Percentiles rank a stretch among this genome's conserved stretches.
These are phyloP conservation scores for Platanthera zijinensis DNA, from an alignment of 106 monocot species.

Conservation along the genomic window DNA sequence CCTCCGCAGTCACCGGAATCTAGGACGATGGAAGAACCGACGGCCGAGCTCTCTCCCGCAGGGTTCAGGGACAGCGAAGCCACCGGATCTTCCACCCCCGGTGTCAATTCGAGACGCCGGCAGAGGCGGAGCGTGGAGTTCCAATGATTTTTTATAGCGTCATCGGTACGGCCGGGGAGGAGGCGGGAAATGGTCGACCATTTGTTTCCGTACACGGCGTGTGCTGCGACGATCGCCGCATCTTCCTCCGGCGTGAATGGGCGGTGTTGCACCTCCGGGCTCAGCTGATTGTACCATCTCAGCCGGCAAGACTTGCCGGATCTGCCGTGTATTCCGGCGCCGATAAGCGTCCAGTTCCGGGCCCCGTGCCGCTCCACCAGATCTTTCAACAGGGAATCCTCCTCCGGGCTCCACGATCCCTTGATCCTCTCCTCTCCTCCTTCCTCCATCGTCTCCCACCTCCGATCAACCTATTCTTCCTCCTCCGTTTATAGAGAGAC, in stretches of 20 bases:
- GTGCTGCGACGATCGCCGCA: conserved; percentile 20
- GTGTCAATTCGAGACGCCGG: no score
- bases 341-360: conserved; percentile 31
- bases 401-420: conserved; percentile 33
- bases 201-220: conserved; percentile 20
- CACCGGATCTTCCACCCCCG: neutral
- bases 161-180: conserved; percentile 49
- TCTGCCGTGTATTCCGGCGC: conserved; percentile 21
- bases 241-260: conserved; percentile 30
- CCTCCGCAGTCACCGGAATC: neutral
- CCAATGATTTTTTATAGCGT: conserved; percentile 67
- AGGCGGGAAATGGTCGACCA: conserved; percentile 40
- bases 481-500: neutral
- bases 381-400: conserved; percentile 19
- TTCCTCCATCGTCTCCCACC: neutral
- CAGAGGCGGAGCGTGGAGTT: conserved; percentile 34
- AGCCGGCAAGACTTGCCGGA: conserved; percentile 36
- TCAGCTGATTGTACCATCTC: conserved; percentile 35
- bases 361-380: conserved; percentile 25
- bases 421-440: conserved; percentile 9
- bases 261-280: conserved; percentile 28
- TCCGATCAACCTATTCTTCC: neutral
- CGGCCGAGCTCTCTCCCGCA: conserved; percentile 8
- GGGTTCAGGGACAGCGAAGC: conserved; percentile 15
- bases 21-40: conserved; percentile 2